Evolutionary conservation across 139 green algal species (phyloP).

Genomic region (Volvox africanus): DNA sequence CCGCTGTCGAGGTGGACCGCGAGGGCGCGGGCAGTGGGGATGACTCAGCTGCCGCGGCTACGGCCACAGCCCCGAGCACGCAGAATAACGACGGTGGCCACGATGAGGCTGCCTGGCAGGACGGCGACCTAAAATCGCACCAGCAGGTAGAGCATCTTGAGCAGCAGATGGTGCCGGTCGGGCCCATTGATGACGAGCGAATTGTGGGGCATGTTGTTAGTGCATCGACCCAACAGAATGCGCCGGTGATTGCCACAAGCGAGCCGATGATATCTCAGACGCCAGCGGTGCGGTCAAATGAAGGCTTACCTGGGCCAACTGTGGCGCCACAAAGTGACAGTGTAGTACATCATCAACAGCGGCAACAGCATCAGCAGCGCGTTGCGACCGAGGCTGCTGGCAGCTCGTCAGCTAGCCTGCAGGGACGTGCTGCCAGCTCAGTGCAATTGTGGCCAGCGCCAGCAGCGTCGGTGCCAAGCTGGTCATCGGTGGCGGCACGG

Average conservation of each 20-base stretch:
- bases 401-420: not conserved
- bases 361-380: not conserved
- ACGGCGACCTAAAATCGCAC: not conserved
- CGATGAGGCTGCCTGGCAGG: not conserved
- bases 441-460: not conserved
- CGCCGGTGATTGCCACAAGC: not conserved
- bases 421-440: not conserved
- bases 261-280: not conserved
- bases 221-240: not conserved
- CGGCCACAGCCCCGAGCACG: constrained; percentile 24
- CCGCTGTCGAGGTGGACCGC: not conserved
- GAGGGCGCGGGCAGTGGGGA: not conserved
- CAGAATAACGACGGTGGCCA: not conserved
- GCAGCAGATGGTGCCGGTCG: not conserved
- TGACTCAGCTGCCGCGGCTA: constrained; percentile 46
- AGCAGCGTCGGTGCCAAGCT: not conserved
- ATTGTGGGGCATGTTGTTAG: no score
- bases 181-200: not conserved
- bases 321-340: not conserved
- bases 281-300: no score
- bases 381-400: not conserved
- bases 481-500: constrained; percentile 24
- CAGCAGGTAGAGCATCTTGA: not conserved
- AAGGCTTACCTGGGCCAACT: no score
- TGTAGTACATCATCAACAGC: not conserved